Evolutionary conservation across 805 yeast genomes (phyloP).

Genomic region (Kockiozyma suomiensis): DNA sequence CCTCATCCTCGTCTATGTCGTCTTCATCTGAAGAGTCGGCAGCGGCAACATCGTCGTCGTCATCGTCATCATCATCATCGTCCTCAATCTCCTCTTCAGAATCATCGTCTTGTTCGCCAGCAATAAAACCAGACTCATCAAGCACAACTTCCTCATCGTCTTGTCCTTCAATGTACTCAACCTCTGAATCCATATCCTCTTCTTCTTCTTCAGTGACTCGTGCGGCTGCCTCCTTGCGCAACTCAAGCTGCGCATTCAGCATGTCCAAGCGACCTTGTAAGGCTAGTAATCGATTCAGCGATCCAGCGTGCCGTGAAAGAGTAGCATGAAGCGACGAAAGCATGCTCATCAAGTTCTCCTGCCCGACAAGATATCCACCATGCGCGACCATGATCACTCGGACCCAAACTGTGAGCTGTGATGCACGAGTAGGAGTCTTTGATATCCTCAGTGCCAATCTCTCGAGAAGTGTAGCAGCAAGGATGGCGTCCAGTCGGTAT

Average conservation of each 20-base stretch:
- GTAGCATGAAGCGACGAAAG: constrained; percentile 61
- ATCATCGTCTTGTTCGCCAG: constrained; percentile 47
- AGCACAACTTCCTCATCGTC: constrained; percentile 24
- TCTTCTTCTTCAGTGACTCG: constrained; percentile 44
- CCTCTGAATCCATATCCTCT: constrained; percentile 42
- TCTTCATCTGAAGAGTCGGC: constrained; percentile 37
- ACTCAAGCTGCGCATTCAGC: constrained; percentile 69
- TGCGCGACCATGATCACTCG: constrained; percentile 75
- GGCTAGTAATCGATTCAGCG: constrained; percentile 68
- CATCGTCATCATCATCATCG: constrained; percentile 40
- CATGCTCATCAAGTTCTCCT: constrained; percentile 56
- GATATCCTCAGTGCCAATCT: constrained; percentile 52
- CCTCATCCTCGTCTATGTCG: constrained; percentile 31
- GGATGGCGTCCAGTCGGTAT: constrained; percentile 53
- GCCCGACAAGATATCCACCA: constrained; percentile 62
- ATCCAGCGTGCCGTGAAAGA: constrained; percentile 57
- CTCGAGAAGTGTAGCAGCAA: constrained; percentile 51
- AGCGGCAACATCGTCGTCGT: constrained; percentile 37
- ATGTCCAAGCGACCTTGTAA: constrained; percentile 85
- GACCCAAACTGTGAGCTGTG: constrained; percentile 64
- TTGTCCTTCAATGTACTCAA: constrained; percentile 51
- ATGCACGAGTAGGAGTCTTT: constrained; percentile 57
- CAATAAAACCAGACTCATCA: constrained; percentile 50
- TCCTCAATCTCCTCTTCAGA: constrained; percentile 44
- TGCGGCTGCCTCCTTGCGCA: constrained; percentile 55